These are phyloP conservation scores for Cornus kousa DNA, from an alignment of 148 eudicot species.

Conservation along the genomic window DNA sequence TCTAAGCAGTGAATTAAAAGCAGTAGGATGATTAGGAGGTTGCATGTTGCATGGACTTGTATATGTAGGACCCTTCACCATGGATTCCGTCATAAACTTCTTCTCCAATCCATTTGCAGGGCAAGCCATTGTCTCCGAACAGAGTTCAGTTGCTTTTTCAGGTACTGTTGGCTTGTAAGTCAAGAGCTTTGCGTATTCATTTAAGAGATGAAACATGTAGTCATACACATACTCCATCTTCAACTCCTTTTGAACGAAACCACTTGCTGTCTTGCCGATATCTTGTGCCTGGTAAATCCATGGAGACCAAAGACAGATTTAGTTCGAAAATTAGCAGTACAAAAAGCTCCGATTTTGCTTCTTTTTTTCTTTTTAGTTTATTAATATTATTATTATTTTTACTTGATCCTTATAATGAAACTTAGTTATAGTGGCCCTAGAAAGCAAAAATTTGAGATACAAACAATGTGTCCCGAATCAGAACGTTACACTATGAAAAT, in stretches of 20 bases:
- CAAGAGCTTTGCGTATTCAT: slow-evolving; percentile 66
- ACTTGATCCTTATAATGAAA: too few species aligned
- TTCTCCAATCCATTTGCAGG: slow-evolving; percentile 41
- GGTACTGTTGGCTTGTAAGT: slow-evolving; percentile 65
- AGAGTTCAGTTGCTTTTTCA: slow-evolving; percentile 55
- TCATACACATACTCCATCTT: slow-evolving; percentile 80
- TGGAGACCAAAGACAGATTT: neutral
- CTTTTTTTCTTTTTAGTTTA: neutral
- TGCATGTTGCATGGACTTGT: slow-evolving; percentile 62
- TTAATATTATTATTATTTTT: too few species aligned
- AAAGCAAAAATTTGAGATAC: too few species aligned
- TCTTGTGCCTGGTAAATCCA: slow-evolving; percentile 54
- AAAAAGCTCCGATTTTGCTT: neutral
- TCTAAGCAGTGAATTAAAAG: slow-evolving; percentile 23
- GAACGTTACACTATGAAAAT: too few species aligned
- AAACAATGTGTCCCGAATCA: too few species aligned
- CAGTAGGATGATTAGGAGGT: slow-evolving; percentile 43
- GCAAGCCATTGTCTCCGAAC: slow-evolving; percentile 77
- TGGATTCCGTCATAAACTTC: slow-evolving; percentile 60
- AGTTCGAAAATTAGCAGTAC: too few species aligned
- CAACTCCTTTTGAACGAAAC: slow-evolving; percentile 52
- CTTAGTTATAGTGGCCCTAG: too few species aligned
- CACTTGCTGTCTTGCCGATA: slow-evolving; percentile 59
- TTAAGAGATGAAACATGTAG: slow-evolving; percentile 80
- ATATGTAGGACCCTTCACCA: slow-evolving; percentile 51